Evolutionary conservation across 1,284 basidiomycete species (phyloP), one percentile per base, ranked within the genome.

Genomic region (Moesziomyces sp.): DNA sequence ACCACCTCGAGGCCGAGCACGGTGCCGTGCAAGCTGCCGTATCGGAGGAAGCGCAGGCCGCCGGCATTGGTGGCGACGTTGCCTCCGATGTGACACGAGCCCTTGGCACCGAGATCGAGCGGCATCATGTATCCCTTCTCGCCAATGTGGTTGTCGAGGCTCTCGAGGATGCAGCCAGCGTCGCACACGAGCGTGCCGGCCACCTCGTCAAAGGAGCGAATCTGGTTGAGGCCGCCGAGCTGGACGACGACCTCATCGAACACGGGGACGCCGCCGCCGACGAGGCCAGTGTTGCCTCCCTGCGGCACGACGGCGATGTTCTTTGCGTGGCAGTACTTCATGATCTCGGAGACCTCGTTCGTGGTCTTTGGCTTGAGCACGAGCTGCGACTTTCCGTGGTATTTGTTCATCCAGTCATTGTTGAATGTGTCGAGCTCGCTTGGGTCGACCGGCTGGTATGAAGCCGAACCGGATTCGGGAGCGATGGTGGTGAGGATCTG

Each of bases 51-150:
- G 3, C 97, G 90, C 8, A 99, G 88, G 24, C 97, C 97, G 45
- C 97, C 97, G 33, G 97, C 97, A 83, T 99, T 99, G 13, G 97
- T 99, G 0, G 97, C 91, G 33, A 99, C 89, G 83, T 99, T 99
- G 40, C 97, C 97, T 56, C 97, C 97, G 76, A 99, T 97, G 80
- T 98, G 96, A 86, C 97, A 99, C 77, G 92, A 93, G 81, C 97
- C 97, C 87, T 99, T 99, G 19, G 97, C 97, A 52, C 96, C 97
- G 7, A 99, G 88, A 84, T 99, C 97, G 45, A 99, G 89, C 5
- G 97, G 97, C 90, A 99, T 95, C 85, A 98, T 95, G 85, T 98
- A 93, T 68, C 94, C 90, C 80, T 94, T 88, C 10, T 93, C 91
- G 4, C 90, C 90, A 51, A 99, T 89, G 83, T 93, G 90, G 84